Evolutionary conservation across 1,284 basidiomycete genomes (phyloP), one percentile per base, ranked within the genome.

Genomic region (Moesziomyces aphidis): DNA sequence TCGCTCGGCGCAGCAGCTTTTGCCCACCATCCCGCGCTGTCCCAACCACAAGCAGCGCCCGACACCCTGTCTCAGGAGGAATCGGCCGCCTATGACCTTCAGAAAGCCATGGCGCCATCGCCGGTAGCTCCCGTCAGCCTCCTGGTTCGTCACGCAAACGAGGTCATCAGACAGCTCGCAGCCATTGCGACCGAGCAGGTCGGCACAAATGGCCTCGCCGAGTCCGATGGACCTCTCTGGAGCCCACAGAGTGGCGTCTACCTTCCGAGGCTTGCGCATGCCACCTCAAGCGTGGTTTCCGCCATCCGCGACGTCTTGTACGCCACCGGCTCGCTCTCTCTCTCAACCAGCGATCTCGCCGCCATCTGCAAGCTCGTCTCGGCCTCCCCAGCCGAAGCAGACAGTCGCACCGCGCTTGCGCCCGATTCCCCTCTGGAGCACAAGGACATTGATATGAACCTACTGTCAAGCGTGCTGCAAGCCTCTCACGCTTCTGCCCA

Each of bases 231-330:
- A 1, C 48, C 66, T 23, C 31, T 55, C 15, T 53, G 61, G 53
- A 61, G 58, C 10, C 45, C 51, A 19, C 49, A 47, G 17, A 59
- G 58, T 15, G 62, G 66, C 3, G 46, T 52, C 36, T 64, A 77
- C 45, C 42, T 67, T 21, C 67, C 75, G 1, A 61, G 75, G 36
- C 46, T 80, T 45, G 69, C 60, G 2, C 8, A 55, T 6, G 72
- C 73, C 4, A 72, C 75, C 8, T 48, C 58, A 19, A 50, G 55
- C 28, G 78, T 79, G 21, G 72, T 80, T 0, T 52, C 58, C 2
- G 60, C 73, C 17, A 61, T 79, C 42, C 63, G 78, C 4, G 67
- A 72, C 19, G 55, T 81, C 19, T 61, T 81, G 1, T 79, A 76
- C 54, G 61, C 77, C 10, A 62, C 76, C 11, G 77, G 79, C 46